A percentile compares a stretch with the other conserved stretches of the same genome.
Evolutionary conservation across 768 basidiomycete species (phyloP).

Genomic region (Hortiboletus campestris): DNA sequence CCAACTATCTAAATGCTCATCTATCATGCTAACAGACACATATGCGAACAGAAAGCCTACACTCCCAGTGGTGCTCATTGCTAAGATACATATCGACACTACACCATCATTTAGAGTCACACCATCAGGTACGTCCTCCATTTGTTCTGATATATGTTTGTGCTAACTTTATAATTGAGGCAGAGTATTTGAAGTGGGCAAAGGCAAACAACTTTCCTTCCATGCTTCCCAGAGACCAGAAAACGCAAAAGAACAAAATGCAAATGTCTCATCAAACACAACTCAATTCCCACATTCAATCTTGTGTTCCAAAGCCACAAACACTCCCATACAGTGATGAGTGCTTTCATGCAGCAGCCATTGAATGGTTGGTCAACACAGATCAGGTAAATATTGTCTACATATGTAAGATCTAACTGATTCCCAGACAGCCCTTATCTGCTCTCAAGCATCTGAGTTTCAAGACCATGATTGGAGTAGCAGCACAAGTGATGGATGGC

Average conservation of each 20-base stretch:
- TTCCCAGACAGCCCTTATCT: background rate
- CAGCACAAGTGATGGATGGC: background rate
- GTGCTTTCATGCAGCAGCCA: background rate
- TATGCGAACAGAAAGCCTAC: too few species aligned
- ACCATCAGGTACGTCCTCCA: background rate
- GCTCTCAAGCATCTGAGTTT: background rate
- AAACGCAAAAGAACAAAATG: background rate
- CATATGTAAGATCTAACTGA: background rate
- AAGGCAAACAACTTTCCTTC: background rate
- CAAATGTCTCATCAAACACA: background rate
- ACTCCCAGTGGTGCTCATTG: too few species aligned
- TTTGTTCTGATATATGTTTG: too few species aligned
- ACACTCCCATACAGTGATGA: too few species aligned
- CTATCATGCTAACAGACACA: too few species aligned
- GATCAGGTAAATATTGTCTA: background rate
- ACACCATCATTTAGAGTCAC: background rate
- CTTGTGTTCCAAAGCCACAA: accelerated
- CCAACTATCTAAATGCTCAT: too few species aligned
- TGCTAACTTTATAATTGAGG: too few species aligned
- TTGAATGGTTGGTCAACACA: background rate
- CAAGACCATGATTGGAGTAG: background rate
- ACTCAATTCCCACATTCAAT: background rate
- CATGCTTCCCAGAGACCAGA: background rate
- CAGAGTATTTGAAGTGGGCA: background rate
- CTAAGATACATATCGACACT: background rate